Conservation (phyloP, 345 rosid species). For the Syzygium aromaticum region DNA sequence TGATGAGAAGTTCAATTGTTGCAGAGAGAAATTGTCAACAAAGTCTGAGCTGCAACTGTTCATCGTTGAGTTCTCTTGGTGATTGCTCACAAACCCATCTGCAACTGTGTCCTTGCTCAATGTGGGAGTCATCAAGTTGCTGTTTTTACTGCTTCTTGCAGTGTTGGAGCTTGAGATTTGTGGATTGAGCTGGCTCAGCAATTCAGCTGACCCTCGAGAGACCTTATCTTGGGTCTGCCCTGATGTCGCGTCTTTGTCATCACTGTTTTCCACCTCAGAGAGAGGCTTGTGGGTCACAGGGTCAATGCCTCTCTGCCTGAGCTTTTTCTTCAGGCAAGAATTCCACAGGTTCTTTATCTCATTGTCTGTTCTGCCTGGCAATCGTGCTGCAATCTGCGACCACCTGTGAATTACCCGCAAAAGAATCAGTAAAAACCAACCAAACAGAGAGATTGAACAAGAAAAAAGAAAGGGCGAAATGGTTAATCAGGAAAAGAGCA, state of each 20-base stretch:
- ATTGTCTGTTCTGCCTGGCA: slow-evolving; percentile 65
- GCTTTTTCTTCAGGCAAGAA: slow-evolving; percentile 64
- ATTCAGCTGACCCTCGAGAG: background rate
- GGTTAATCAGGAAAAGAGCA: background rate
- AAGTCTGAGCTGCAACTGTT: background rate
- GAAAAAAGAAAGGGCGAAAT: background rate
- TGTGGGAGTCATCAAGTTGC: background rate
- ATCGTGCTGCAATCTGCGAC: slow-evolving; percentile 64
- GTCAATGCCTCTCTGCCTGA: slow-evolving; percentile 53
- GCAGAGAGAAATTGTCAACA: background rate
- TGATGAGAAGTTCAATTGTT: background rate
- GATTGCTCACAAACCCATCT: background rate
- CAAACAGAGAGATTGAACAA: background rate
- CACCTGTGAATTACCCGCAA: slow-evolving; percentile 26
- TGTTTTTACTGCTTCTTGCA: background rate
- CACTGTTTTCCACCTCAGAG: slow-evolving; percentile 33
- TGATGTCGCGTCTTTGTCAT: background rate
- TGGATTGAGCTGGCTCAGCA: background rate
- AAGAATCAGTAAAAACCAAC: background rate
- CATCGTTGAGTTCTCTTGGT: background rate
- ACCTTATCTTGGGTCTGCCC: slow-evolving; percentile 4
- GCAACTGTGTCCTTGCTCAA: background rate
- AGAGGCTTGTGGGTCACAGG: slow-evolving; percentile 65
- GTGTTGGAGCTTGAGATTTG: background rate
- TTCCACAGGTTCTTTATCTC: slow-evolving; percentile 76